These are phyloP conservation scores for Pichia kudriavzevii DNA, from an alignment of 1,139 yeast genomes.

Conservation along the genomic window DNA sequence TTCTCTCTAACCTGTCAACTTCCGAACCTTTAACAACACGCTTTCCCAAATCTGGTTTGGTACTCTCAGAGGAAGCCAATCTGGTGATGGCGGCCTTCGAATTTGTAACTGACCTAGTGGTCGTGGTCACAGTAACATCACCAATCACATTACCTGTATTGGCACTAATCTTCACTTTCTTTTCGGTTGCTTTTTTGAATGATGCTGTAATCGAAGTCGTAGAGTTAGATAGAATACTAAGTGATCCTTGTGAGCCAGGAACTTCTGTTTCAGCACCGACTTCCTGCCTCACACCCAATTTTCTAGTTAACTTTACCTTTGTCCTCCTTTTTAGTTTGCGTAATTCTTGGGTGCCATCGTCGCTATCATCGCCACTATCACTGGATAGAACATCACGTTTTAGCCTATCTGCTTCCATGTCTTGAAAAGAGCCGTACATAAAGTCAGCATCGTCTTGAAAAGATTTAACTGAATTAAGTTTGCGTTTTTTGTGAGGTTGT, in stretches of 20 bases:
- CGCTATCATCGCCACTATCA: constrained; percentile 17
- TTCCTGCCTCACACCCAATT: constrained; percentile 6
- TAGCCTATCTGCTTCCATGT: constrained; percentile 8
- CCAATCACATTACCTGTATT: constrained; percentile 23
- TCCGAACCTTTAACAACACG: constrained; percentile 15
- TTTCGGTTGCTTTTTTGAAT: constrained; percentile 13
- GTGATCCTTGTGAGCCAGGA: constrained; percentile 4
- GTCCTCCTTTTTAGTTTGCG: constrained; percentile 20
- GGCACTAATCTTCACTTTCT: constrained; percentile 17
- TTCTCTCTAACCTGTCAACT: constrained; percentile 19
- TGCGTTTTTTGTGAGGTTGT: constrained; percentile 19
- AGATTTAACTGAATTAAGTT: constrained; percentile 7
- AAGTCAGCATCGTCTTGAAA: constrained; percentile 32
- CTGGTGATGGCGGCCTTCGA: constrained; percentile 25
- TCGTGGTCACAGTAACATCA: constrained; percentile 26
- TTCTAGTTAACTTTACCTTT: constrained; percentile 10
- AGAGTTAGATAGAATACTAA: constrained; percentile 14
- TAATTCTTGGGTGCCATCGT: constrained; percentile 26
- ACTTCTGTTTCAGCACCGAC: constrained; percentile 3
- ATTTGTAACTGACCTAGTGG: constrained; percentile 19
- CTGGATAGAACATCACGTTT: constrained; percentile 8
- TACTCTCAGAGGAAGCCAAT: constrained; percentile 10
- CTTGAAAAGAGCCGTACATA: constrained; percentile 12
- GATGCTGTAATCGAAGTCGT: constrained; percentile 20
- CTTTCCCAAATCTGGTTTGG: not conserved